A percentile compares a stretch with the other conserved stretches of the same genome.
Conservation (phyloP, 1,284 basidiomycete genomes). For the Apiotrichum mycotoxinovorans region DNA sequence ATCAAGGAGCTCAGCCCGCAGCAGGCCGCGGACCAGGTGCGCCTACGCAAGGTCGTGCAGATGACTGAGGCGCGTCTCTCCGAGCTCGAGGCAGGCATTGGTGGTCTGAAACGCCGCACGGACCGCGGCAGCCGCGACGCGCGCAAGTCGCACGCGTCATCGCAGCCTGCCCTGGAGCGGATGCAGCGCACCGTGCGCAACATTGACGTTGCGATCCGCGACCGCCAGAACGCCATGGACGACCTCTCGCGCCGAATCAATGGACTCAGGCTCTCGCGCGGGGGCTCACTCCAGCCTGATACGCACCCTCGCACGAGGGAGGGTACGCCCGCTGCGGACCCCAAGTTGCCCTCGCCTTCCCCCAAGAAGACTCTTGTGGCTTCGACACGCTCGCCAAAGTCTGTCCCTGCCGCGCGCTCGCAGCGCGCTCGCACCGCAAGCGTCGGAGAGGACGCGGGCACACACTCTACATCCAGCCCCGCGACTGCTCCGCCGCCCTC, state of each 20-base stretch:
- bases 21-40: slow-evolving; percentile 52
- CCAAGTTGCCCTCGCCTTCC: background rate
- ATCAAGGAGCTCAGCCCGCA: slow-evolving; percentile 54
- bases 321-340: background rate
- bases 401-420: background rate
- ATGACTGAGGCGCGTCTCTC: slow-evolving; percentile 48
- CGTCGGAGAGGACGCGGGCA: background rate
- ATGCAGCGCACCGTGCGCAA: slow-evolving; percentile 53
- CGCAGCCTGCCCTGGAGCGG: slow-evolving; percentile 48
- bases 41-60: slow-evolving; percentile 49
- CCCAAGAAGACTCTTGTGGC: background rate
- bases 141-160: slow-evolving; percentile 5
- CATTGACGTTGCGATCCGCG: slow-evolving; percentile 50
- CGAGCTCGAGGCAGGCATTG: slow-evolving; percentile 42
- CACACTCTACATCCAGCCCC: too few relatives aligned
- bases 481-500: background rate
- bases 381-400: background rate
- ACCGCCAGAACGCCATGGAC: slow-evolving; percentile 50
- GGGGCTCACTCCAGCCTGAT: background rate
- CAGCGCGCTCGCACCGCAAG: slow-evolving; percentile 7
- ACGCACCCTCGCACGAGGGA: slow-evolving; percentile 10
- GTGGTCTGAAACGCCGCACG: slow-evolving; percentile 37
- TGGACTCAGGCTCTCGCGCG: slow-evolving; percentile 28
- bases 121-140: slow-evolving; percentile 9
- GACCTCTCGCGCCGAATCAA: slow-evolving; percentile 50